Conservation (phyloP, 176 grass and related monocot genomes). For the Pharus latifolius region DNA sequence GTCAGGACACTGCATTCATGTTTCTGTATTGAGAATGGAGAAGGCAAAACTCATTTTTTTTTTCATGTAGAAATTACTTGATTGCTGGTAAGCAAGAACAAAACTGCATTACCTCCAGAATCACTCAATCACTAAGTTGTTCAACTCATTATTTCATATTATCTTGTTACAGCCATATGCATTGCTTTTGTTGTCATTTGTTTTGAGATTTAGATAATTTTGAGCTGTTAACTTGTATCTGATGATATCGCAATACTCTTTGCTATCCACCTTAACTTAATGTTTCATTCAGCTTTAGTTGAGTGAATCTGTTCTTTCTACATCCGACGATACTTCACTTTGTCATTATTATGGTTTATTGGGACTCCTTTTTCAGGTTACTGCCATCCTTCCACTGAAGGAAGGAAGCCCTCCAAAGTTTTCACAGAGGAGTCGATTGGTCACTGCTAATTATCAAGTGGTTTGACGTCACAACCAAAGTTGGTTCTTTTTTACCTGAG, state of each 20-base stretch:
- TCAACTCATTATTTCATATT: no score
- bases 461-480: constrained; percentile 24
- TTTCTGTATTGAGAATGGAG: no score
- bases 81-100: no score
- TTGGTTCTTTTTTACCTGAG: not conserved
- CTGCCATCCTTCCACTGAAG: constrained; percentile 27
- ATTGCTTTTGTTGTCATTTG: no score
- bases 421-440: constrained; percentile 62
- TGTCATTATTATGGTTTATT: not conserved
- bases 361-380: constrained; percentile 51
- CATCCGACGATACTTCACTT: not conserved
- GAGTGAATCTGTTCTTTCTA: not conserved
- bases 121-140: no score
- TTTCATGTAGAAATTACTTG: no score
- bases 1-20: no score
- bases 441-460: constrained; percentile 45
- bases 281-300: not conserved
- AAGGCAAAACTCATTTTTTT: no score
- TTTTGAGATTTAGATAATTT: not conserved
- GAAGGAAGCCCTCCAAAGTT: constrained; percentile 38
- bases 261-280: not conserved
- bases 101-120: no score
- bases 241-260: not conserved
- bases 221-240: not conserved
- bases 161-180: no score